phyloP scores from a whole-genome alignment of 176 grass and related monocot species.

The Puccinellia tenuiflora region DNA sequence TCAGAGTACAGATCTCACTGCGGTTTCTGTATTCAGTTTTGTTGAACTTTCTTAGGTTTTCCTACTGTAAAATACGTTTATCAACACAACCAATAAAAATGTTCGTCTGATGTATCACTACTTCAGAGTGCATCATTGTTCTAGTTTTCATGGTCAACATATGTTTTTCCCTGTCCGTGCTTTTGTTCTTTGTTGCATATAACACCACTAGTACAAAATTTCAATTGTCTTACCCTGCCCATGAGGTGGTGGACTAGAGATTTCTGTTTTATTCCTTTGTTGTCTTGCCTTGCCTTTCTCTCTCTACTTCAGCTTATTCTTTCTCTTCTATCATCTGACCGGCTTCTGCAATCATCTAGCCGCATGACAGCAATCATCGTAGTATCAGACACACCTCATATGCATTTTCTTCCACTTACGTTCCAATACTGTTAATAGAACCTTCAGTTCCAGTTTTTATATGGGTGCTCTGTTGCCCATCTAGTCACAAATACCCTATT shows the following conservation, averaged over 20 bases:
- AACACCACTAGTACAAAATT: background rate
- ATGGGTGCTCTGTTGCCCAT: background rate
- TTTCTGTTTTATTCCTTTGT: background rate
- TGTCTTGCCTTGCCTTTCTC: background rate
- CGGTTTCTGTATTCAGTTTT: background rate
- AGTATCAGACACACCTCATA: background rate
- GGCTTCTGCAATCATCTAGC: background rate
- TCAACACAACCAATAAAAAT: background rate
- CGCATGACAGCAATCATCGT: background rate
- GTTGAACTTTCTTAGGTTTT: background rate
- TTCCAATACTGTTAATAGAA: background rate
- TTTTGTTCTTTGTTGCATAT: background rate
- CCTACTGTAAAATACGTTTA: conserved; percentile 4
- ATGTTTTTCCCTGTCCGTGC: background rate
- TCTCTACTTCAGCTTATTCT: background rate
- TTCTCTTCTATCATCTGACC: background rate
- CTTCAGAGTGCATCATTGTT: background rate
- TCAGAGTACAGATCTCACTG: conserved; percentile 15
- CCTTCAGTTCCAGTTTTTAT: background rate
- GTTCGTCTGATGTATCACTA: background rate
- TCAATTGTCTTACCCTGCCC: background rate
- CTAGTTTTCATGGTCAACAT: background rate
- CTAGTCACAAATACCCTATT: background rate
- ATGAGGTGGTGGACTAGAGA: background rate
- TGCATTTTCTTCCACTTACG: conserved; percentile 2